A percentile compares a stretch with the other conserved stretches of the same genome.
Conservation (phyloP, 306 rosid species). For the Acacia acuminata region DNA sequence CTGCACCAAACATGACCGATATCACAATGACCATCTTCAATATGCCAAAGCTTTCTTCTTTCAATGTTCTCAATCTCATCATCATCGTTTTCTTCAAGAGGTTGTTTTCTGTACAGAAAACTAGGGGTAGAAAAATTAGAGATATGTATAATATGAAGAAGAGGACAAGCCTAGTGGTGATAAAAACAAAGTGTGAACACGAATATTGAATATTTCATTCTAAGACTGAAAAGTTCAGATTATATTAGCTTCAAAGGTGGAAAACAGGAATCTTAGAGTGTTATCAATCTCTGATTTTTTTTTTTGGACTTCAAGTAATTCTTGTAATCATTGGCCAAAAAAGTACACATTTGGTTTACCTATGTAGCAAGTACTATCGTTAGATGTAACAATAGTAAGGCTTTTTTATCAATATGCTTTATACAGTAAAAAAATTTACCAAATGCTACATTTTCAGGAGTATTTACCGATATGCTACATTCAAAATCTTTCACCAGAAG, state of each 20-base stretch:
- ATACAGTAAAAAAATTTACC: too few species aligned
- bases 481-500: too few species aligned
- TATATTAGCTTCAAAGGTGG: neutral
- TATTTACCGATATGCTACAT: too few species aligned
- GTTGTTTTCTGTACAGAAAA: slow-evolving; percentile 1
- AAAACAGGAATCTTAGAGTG: neutral
- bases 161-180: slow-evolving; percentile 34
- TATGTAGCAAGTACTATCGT: neutral
- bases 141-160: neutral
- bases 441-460: too few species aligned
- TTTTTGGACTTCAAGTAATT: neutral
- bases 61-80: slow-evolving; percentile 24
- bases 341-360: neutral
- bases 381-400: neutral
- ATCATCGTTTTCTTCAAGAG: slow-evolving; percentile 18
- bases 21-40: slow-evolving; percentile 30
- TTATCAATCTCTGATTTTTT: neutral
- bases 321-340: neutral
- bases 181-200: slow-evolving; percentile 40
- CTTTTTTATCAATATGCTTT: too few species aligned
- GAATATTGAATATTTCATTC: slow-evolving; percentile 21
- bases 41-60: slow-evolving; percentile 27
- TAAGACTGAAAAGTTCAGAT: neutral
- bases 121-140: neutral
- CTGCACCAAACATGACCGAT: slow-evolving; percentile 35